A percentile compares a stretch with the other conserved stretches of the same genome.
phyloP scores from a whole-genome alignment of 2,329 filamentous ascomycete species.

The Fusarium vanettenii region DNA sequence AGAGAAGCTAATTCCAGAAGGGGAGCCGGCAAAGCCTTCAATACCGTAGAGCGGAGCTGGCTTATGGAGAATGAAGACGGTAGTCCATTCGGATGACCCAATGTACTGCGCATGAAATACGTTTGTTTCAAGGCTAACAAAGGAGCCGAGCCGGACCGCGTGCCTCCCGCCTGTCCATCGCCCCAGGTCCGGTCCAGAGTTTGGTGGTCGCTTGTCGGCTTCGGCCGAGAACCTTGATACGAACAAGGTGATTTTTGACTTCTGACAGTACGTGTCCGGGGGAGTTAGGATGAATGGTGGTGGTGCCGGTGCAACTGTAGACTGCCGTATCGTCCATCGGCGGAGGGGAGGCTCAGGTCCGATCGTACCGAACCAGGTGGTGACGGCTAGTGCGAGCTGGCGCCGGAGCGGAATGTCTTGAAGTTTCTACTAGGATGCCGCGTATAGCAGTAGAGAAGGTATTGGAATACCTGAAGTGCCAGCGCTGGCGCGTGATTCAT shows the following conservation, averaged over 20 bases:
- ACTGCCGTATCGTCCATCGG: neutral
- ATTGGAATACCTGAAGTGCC: neutral
- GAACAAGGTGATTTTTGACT: slow-evolving; percentile 13
- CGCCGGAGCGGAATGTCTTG: slow-evolving; percentile 13
- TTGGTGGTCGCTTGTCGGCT: slow-evolving; percentile 18
- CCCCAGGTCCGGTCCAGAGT: slow-evolving; percentile 31
- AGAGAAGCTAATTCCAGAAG: slow-evolving; percentile 19
- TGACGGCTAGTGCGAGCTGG: neutral
- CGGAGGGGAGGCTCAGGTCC: neutral
- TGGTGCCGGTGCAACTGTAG: slow-evolving; percentile 10
- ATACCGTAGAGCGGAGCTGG: slow-evolving; percentile 26
- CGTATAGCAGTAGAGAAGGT: neutral
- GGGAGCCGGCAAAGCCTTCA: slow-evolving; percentile 13
- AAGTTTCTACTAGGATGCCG: slow-evolving; percentile 15
- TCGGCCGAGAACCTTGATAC: slow-evolving; percentile 27
- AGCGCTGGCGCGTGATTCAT: slow-evolving; percentile 28
- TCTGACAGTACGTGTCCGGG: neutral
- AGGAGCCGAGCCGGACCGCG: slow-evolving; percentile 42
- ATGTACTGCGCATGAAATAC: neutral
- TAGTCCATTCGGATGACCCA: slow-evolving; percentile 1
- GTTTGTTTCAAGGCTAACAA: slow-evolving; percentile 33
- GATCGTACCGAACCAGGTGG: neutral
- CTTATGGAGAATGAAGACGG: slow-evolving; percentile 21
- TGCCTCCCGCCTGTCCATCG: slow-evolving; percentile 32
- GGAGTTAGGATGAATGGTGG: neutral